Percentiles rank a stretch among this genome's conserved stretches.
Conservation (phyloP, 345 rosid species). For the Raphanus raphanistrum region DNA sequence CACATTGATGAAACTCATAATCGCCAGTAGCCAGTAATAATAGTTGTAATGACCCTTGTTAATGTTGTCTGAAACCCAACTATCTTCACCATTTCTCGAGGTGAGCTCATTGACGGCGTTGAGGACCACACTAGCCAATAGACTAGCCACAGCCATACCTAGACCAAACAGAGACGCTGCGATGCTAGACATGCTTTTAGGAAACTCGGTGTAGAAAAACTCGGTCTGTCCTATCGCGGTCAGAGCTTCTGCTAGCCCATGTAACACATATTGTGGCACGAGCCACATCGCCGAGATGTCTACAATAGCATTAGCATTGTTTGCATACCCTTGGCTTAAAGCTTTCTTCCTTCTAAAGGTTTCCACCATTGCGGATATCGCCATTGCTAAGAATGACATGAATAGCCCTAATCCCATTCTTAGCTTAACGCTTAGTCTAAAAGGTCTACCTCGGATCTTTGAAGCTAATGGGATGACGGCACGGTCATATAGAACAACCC, state of each 20-base stretch:
- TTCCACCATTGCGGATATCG: slow-evolving; percentile 60
- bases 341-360: slow-evolving; percentile 60
- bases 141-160: slow-evolving; percentile 64
- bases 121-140: slow-evolving; percentile 59
- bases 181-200: slow-evolving; percentile 74
- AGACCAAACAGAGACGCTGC: slow-evolving; percentile 62
- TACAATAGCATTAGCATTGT: slow-evolving; percentile 44
- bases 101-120: slow-evolving; percentile 42
- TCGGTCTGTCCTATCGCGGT: slow-evolving; percentile 71
- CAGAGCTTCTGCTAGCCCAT: slow-evolving; percentile 77
- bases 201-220: slow-evolving; percentile 76
- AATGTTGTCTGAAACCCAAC: slow-evolving; percentile 74
- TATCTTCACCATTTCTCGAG: slow-evolving; percentile 46
- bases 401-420: slow-evolving; percentile 78
- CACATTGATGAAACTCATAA: slow-evolving; percentile 56
- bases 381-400: slow-evolving; percentile 59
- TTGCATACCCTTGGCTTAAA: slow-evolving; percentile 48
- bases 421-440: slow-evolving; percentile 49
- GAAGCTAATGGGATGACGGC: slow-evolving; percentile 65
- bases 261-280: slow-evolving; percentile 56
- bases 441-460: slow-evolving; percentile 58
- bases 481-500: slow-evolving; percentile 74
- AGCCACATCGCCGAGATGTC: slow-evolving; percentile 83
- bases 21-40: slow-evolving; percentile 71
- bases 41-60: slow-evolving; percentile 73